A percentile compares a stretch with the other conserved stretches of the same genome.
Evolutionary conservation across 2,329 filamentous ascomycete species (phyloP).

Genomic region (Exophiala viscosa): DNA sequence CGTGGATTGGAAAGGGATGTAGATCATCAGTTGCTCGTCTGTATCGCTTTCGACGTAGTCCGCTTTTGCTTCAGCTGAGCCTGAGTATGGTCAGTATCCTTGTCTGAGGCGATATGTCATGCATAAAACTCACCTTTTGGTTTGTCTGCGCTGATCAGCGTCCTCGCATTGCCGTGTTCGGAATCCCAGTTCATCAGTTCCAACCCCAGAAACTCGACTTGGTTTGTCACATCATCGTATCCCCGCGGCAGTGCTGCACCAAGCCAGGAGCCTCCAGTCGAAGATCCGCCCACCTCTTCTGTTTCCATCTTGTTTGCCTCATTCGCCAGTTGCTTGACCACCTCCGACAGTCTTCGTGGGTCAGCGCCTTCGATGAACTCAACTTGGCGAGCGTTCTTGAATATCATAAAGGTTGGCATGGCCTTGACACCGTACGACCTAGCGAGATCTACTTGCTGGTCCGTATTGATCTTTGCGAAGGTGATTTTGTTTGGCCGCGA

Average conservation of each 20-base stretch:
- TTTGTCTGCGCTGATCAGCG: slow-evolving; percentile 66
- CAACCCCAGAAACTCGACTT: slow-evolving; percentile 73
- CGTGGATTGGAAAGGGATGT: slow-evolving; percentile 79
- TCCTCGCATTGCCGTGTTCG: slow-evolving; percentile 67
- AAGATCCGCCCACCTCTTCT: slow-evolving; percentile 38
- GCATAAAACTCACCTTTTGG: slow-evolving; percentile 54
- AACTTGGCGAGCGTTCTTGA: slow-evolving; percentile 65
- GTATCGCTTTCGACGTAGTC: slow-evolving; percentile 97
- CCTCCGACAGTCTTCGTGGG: slow-evolving; percentile 63
- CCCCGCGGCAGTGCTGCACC: slow-evolving; percentile 72
- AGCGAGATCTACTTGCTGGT: slow-evolving; percentile 70
- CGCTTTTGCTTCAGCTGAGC: slow-evolving; percentile 52
- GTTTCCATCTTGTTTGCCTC: slow-evolving; percentile 54
- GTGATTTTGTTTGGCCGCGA: slow-evolving; percentile 69
- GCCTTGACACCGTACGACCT: slow-evolving; percentile 68
- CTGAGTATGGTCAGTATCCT: slow-evolving; percentile 58
- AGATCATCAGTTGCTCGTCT: slow-evolving; percentile 93
- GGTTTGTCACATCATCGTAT: slow-evolving; percentile 77
- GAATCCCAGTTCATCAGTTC: slow-evolving; percentile 86
- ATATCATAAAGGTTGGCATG: slow-evolving; percentile 91
- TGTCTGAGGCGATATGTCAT: slow-evolving; percentile 66
- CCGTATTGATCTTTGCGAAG: slow-evolving; percentile 84
- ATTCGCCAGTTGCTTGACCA: slow-evolving; percentile 66
- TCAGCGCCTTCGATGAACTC: slow-evolving; percentile 73
- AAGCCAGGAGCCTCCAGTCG: slow-evolving; percentile 59